Base-by-base conservation (phyloP, 2,329 filamentous ascomycete genomes). In the Colletotrichum acutatum region DNA sequence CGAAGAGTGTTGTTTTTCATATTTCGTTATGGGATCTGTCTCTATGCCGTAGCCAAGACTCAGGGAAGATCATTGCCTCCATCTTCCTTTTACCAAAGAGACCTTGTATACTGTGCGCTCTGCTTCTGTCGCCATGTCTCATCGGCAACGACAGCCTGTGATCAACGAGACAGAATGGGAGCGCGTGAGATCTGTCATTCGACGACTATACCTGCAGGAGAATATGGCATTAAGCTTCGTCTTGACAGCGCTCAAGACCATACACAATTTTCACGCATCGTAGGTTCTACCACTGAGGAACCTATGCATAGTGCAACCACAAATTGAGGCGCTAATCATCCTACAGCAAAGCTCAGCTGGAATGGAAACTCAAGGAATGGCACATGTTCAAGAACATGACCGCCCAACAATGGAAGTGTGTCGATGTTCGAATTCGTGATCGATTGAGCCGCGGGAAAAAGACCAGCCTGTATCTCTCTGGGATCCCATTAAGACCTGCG, bases 351-450 rank as follows among this genome's bases (percentile, higher is more conserved):
- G 28, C 52, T 3, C 68, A 57, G 3, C 4, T 71, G 11, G 64
- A 58, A 14, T 56, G 34, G 34, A 71, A 62, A 6, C 52, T 68
- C 0, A 62, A 53, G 42, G 57, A 68, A 14, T 68, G 64, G 68
- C 46, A n/a, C 12, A 16, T 68, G n/a, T 14, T 57, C 6, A 71
- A 66, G 11, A 71, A 71, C 5, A 46, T 71, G 56, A n/a, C 4
- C 0, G 24, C 1, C 24, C 7, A 22, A 16, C 42, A 61, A 26
- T 71, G 68, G 68, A 71, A 61, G 24, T 32, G 60, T 16, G 24
- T 60, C 1, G n/a, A 19, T 1, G 7, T 14, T 2, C n/a, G 26
- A 6, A 56, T 67, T 1, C 32, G 32, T 3, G 28, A 37, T 32
- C 42, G 68, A 16, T 24, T 14, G 0, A 22, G 16, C 1, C 24